Evolutionary conservation across 331 rosid species (phyloP), one percentile per base, ranked within the genome.

Genomic region (Saraca asoca): DNA sequence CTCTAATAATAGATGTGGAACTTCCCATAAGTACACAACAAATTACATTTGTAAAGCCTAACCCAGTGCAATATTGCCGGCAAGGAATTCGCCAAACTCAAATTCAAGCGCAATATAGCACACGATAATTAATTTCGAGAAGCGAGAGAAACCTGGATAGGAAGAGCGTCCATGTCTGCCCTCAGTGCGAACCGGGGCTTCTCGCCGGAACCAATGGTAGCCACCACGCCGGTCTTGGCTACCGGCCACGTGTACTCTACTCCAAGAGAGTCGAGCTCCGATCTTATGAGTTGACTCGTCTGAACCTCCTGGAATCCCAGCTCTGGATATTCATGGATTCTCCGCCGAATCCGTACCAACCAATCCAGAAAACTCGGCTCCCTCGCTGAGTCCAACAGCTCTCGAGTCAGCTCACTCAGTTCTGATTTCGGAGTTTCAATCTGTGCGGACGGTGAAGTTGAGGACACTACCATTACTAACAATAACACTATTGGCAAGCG

Each of bases 151-250:
- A 85, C 87, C 85, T 81, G 87, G 51, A 87, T 77, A 0, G 85
- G 85, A 9, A 87, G 89, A 20, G 84, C 85, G 14, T 87, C 93
- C 87, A 87, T 84, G 74, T 87, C 89, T 2, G 85, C 87, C 64
- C 93, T 63, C 7, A 84, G 87, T 62, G 79, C 89, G 51, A 87
- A 81, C 78, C 80, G 79, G 0, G 93, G 93, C 38, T 77, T 79
- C 20, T 12, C 18, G 7, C 70, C 84, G 11, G 85, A 65, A 3
- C 87, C 87, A 35, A 84, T 18, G 10, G 87, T 69, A 42, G 82
- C 87, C 18, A 87, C 84, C 17, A 87, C 4, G 10, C 93, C 87
- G 0, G 87, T 87, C 71, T 70, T 75, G 4, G 85, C 85, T 9
- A 78, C 44, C 7, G 87, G 93, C 93, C 87, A 84, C 43, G 55